A percentile compares a stretch with the other conserved stretches of the same genome.
Conservation (phyloP, 148 eudicot genomes). For the Camellia lanceoleosa region DNA sequence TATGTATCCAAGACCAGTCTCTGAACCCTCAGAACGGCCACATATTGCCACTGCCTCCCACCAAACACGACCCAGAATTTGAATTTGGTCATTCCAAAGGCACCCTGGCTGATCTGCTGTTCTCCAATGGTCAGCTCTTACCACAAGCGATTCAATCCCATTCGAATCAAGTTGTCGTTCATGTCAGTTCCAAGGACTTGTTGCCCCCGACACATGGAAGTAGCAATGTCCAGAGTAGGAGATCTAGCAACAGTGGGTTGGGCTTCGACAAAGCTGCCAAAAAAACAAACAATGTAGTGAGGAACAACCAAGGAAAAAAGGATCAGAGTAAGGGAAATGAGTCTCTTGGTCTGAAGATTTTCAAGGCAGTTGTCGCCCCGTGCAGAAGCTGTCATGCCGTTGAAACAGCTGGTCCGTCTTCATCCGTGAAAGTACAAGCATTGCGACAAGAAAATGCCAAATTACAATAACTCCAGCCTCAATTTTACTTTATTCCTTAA, state of each 20-base stretch:
- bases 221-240: not conserved
- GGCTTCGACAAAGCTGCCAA: not conserved
- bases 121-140: slow-evolving; percentile 7
- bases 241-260: slow-evolving; percentile 1
- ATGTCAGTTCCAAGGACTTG: not conserved
- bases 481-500: not conserved
- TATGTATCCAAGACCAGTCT: slow-evolving; percentile 17
- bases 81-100: not conserved
- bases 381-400: slow-evolving; percentile 17
- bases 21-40: not conserved
- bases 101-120: slow-evolving; percentile 7
- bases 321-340: not conserved
- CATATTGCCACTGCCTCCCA: not conserved
- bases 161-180: not conserved
- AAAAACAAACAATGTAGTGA: slow-evolving; percentile 8
- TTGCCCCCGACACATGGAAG: not conserved
- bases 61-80: not conserved
- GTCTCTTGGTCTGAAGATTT: slow-evolving; percentile 12
- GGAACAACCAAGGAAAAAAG: not conserved
- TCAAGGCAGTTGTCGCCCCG: slow-evolving; percentile 18
- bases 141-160: not conserved
- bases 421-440: not conserved
- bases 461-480: not conserved
- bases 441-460: not conserved
- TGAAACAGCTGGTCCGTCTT: slow-evolving; percentile 8